These are phyloP conservation scores for Ajuga reptans DNA, from an alignment of 305 asterid genomes.

Conservation along the genomic window DNA sequence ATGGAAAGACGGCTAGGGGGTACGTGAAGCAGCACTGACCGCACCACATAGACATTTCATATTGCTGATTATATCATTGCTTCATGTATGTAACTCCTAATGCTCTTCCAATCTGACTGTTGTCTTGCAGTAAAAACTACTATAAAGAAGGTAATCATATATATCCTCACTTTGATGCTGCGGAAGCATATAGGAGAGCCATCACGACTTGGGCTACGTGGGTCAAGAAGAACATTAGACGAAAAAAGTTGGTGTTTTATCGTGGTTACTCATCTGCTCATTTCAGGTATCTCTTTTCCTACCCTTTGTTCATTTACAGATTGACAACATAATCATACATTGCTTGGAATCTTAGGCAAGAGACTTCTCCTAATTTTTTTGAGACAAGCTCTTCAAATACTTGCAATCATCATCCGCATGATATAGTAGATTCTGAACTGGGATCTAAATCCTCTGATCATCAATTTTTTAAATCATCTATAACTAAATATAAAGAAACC, in stretches of 20 bases:
- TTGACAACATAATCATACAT: no score
- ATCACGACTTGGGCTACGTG: constrained; percentile 84
- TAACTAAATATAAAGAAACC: background rate
- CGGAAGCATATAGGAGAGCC: constrained; percentile 86
- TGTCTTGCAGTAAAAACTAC: constrained; percentile 65
- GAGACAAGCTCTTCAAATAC: background rate
- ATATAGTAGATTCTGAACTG: background rate
- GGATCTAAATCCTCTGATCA: background rate
- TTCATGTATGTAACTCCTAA: background rate
- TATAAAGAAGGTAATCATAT: constrained; percentile 62
- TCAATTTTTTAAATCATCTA: no score
- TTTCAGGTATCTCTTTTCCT: constrained; percentile 47
- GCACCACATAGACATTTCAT: background rate
- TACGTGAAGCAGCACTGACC: constrained; percentile 15
- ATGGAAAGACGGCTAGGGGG: constrained; percentile 97
- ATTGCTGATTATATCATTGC: background rate
- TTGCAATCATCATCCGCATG: background rate
- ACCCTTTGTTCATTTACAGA: background rate
- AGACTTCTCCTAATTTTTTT: no score
- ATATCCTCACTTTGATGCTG: constrained; percentile 68
- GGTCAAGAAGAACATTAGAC: constrained; percentile 44
- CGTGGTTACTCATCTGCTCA: constrained; percentile 98
- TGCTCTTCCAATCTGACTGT: background rate
- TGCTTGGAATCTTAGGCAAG: no score
- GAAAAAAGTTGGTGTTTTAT: constrained; percentile 54